A percentile compares a stretch with the other conserved stretches of the same genome.
Evolutionary conservation across 139 green algal species (phyloP).

Genomic region (Monoraphidium neglectum): DNA sequence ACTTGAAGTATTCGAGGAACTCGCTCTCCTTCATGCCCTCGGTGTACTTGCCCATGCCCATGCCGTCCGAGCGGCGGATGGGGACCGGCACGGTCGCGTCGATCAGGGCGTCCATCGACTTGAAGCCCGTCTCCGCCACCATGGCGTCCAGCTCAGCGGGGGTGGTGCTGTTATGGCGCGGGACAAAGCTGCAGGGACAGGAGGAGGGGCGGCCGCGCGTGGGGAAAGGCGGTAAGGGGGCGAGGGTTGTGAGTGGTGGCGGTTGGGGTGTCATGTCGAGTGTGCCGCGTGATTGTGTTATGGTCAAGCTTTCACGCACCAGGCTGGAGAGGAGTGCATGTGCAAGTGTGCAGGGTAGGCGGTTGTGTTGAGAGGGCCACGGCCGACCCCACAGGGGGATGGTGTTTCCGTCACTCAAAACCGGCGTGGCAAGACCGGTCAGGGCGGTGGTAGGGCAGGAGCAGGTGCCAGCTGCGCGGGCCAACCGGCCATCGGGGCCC

Average conservation of each 20-base stretch:
- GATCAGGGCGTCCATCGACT: constrained; percentile 86
- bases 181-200: constrained; percentile 81
- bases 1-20: constrained; percentile 92
- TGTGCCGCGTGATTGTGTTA: not conserved
- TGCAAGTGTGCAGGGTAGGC: not conserved
- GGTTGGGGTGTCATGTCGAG: not conserved
- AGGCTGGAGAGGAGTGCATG: not conserved
- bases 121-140: constrained; percentile 83
- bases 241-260: not conserved
- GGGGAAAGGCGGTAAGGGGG: not conserved
- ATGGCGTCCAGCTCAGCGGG: constrained; percentile 83
- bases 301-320: not conserved
- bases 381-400: too few species aligned
- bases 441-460: too few species aligned
- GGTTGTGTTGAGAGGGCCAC: not conserved
- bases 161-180: constrained; percentile 93
- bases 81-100: constrained; percentile 92
- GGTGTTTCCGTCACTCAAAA: too few species aligned
- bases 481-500: too few species aligned
- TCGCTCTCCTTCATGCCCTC: constrained; percentile 87
- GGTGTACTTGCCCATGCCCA: constrained; percentile 88
- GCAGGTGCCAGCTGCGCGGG: too few species aligned
- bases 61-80: constrained; percentile 79
- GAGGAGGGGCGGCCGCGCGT: not conserved
- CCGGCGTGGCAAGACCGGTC: too few species aligned